Evolutionary conservation across 768 basidiomycete genomes (phyloP), one percentile per base, ranked within the genome.

Genomic region (Suillus discolor): DNA sequence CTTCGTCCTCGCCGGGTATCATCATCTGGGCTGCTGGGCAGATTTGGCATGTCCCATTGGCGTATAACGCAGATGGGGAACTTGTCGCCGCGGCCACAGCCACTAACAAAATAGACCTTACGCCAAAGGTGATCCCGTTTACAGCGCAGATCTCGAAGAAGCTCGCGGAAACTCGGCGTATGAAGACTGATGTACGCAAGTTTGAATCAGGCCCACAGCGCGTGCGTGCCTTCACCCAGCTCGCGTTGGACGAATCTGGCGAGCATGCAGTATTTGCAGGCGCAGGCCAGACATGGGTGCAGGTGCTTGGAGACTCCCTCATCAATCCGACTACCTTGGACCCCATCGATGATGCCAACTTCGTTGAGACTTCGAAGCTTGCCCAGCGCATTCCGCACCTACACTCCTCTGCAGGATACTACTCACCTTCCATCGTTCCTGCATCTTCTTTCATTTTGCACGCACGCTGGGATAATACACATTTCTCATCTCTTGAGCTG

Each of bases 1-100:
- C 78, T 20, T 85, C 86, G 66, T 80, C 83, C 64, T 87, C 84
- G 1, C 57, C 57, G 18, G 57, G 57, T 11, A 77, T 92, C 62
- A 81, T 92, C 67, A 87, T 92, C 64, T 92, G 90, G 90, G 88
- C 90, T 5, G 84, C 88, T 2, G 90, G 90, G 3, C 84, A 89
- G 65, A 90, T 92, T 31, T 85, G 87, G 72, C 80, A 78, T 16
- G 81, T 92, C 13, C 89, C 90, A 18, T 76, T 91, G 36, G 68
- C 77, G 6, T 72, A 71, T n/a, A 89, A 89, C 69, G 59, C 69
- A 2, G 71, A 72, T 18, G 87, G 88, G 25, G 91, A 92, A 70
- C 84, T 80, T 57, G 70, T 86, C 12, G 77, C 77, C 70, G 57
- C 69, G 16, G 28, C 23, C 6, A 41, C 6, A 41, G 57, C 16